Percentiles rank a stretch among this genome's conserved stretches.
phyloP scores from a whole-genome alignment of 2,329 filamentous ascomycete species.

The Chalaropsis thielavioides region DNA sequence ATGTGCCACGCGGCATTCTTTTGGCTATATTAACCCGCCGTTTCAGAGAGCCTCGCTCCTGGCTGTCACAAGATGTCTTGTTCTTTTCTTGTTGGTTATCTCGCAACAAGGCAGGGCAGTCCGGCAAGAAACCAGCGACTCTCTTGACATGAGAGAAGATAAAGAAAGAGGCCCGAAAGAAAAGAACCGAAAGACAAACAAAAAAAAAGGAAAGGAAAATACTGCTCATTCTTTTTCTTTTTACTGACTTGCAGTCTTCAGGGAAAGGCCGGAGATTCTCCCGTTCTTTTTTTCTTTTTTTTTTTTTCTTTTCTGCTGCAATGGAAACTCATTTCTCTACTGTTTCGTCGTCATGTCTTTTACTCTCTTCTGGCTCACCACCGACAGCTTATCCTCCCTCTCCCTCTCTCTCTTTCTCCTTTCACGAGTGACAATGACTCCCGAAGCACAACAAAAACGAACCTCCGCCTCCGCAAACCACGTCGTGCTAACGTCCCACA shows the following conservation, averaged over 20 bases:
- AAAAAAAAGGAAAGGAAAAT: neutral
- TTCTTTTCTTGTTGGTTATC: neutral
- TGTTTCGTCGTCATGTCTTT: neutral
- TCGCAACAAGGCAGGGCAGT: neutral
- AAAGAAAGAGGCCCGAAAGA: neutral
- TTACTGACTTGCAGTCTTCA: neutral
- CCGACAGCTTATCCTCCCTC: neutral
- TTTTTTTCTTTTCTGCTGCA: constrained; percentile 4
- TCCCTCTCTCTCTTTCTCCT: neutral
- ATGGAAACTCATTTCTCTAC: constrained; percentile 4
- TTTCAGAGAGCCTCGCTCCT: too few relatives aligned
- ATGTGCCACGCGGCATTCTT: too few relatives aligned
- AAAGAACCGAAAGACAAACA: neutral
- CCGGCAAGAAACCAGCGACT: neutral
- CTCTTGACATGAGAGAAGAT: neutral
- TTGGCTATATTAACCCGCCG: too few relatives aligned
- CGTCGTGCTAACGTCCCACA: neutral
- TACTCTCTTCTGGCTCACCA: neutral
- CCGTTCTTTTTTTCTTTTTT: neutral
- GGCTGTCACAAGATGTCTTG: neutral
- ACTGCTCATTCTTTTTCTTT: neutral
- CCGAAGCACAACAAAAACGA: neutral
- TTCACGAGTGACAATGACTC: neutral
- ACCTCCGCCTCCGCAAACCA: neutral
- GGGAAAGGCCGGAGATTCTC: neutral